Evolutionary conservation across 345 rosid genomes (phyloP), one percentile per base, ranked within the genome.

Genomic region (Pistacia vera): DNA sequence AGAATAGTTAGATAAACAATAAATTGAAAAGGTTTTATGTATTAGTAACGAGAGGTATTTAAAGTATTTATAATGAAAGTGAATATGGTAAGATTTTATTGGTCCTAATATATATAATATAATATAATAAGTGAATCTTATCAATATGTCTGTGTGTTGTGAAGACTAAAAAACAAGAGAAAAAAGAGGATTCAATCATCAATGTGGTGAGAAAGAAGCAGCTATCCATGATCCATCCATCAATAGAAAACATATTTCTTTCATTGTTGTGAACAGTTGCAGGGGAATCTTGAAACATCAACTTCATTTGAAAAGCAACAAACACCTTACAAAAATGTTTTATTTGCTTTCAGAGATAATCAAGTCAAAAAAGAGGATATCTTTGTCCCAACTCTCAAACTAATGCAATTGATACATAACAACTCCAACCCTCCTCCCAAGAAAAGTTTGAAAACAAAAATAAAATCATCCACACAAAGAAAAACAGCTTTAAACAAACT

Each of bases 271-370:
- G 18, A 55, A 54, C 49, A 69, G 18, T 54, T 33, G 12, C 30
- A 9, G 22, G 11, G 62, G 73, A 33, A 69, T 69, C 73, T 54
- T 2, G 20, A 2, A 28, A 33, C 62, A 17, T 69, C 30, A 33
- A 36, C 25, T 54, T 68, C 38, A 49, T 68, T 13, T 14, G 9
- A 55, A 58, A 59, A 25, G 55, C 30, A 28, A 25, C 2, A 25
- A 28, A 25, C 2, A 25, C 16, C 16, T 72, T 16, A 17, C 59
- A 72, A 48, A 41, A 48, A 71, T 56, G 22, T 56, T 35, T 4
- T 4, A 72, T 62, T 62, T 62, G 49, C 18, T 72, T 61, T 72
- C 59, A 72, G 58, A 63, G 46, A 30, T 73, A n/a, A 33, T 33
- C 36, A 73, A 63, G 76, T 72, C 76, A 61, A 62, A 52, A 63